Evolutionary conservation across 2,329 filamentous ascomycete species (phyloP).

Genomic region (Epicoccum sorghinum): DNA sequence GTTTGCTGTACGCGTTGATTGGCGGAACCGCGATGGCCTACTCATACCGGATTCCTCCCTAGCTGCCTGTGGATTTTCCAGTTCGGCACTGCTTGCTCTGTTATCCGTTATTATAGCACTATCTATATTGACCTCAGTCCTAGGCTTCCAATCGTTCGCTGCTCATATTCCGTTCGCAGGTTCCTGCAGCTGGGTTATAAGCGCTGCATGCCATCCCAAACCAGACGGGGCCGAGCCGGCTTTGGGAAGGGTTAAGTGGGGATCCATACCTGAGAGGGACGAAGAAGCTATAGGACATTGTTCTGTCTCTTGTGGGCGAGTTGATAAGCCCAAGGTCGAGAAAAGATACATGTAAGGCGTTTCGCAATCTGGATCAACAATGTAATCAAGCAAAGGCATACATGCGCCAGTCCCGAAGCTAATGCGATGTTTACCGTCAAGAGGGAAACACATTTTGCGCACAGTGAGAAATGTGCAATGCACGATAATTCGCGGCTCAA

Average conservation of each 20-base stretch:
- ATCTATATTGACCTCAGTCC: neutral
- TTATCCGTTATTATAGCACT: neutral
- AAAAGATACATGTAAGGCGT: neutral
- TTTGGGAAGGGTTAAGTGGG: neutral
- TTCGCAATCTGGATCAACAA: no score
- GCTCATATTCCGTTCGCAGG: neutral
- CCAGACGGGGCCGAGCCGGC: neutral
- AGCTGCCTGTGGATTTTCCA: neutral
- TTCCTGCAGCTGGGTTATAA: neutral
- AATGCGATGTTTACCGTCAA: no score
- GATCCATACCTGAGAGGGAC: neutral
- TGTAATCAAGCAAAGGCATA: no score
- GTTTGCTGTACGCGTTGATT: neutral
- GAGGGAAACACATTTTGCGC: no score
- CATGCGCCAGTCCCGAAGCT: no score
- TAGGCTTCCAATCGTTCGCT: neutral
- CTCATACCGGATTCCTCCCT: neutral
- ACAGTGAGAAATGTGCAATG: no score
- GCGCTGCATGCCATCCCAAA: neutral
- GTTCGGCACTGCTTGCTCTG: neutral
- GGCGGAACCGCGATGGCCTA: neutral
- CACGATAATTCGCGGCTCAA: no score
- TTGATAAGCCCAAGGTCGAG: neutral
- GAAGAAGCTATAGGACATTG: neutral
- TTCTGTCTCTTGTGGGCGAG: neutral